Base-by-base conservation (phyloP, 2,329 filamentous ascomycete species). In the Colletotrichum sp. region DNA sequence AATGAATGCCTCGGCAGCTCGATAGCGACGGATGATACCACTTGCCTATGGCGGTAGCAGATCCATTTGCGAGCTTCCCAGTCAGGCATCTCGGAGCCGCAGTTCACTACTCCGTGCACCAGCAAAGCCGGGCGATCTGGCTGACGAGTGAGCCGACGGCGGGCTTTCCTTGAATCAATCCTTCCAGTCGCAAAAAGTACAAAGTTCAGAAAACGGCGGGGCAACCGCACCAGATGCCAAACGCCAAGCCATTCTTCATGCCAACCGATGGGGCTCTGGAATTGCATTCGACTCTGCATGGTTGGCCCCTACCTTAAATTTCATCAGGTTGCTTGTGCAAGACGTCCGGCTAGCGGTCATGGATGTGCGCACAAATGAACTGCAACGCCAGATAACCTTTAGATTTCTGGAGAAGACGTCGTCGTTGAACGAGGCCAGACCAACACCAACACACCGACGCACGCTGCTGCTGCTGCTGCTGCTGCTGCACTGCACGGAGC, bases 181-280 rank as follows among this genome's bases (percentile, higher is more conserved):
- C 44, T 52, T 52, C 44, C 44, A 52, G 44, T 52, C 44, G 44
- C 44, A 16, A 59, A 59, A 59, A 28, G 55, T 28, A 59, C 64
- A 70, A 16, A 67, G 68, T 72, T 72, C 67, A 55, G 8, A 52
- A 52, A 57, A 63, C 44, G 59, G 59, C 70, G 44, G 64, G 70
- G 70, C 73, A 65, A 60, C 28, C 39, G 57, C 57, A 52, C 60
- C 64, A 73, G 64, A 76, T 76, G 55, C 70, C 64, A 76, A 74
- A 65, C 55, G 74, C 71, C 74, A 76, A 76, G 74, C 65, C 44
- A 65, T 65, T 65, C 44, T 73, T 73, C 70, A 65, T 72, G 73
- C 69, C 57, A 76, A 65, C 57, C 69, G 49, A 69, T 69, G 74
- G 64, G 70, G 70, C 70, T 64, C 49, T 52, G 36, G 70, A 64